Base-by-base conservation (phyloP, 1,139 yeast species). In the Candida sp. region DNA sequence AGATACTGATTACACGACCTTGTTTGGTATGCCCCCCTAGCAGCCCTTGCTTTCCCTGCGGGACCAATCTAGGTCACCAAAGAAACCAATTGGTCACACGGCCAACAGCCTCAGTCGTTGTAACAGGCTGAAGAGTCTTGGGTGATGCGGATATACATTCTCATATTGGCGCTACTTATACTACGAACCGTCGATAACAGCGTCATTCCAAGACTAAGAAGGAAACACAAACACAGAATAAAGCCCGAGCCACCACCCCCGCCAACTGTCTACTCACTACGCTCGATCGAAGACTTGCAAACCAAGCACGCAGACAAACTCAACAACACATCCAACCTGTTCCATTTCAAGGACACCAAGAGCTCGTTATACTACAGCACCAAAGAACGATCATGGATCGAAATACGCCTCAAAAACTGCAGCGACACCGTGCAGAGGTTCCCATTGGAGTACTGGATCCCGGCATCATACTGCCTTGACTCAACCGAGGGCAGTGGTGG, bases 401-500 rank as follows among this genome's bases (percentile, higher is more conserved):
- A 50, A 27, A 25, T 56, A 5, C 37, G 23, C n/a, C 40, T 40
- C 28, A 23, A 23, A 25, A 40, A 53, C 25, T 30, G 49, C 4
- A 17, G 17, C 3, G 37, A 30, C n/a, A 26, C 22, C 25, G 26
- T 46, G 5, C 27, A 39, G 12, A 46, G 32, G 11, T 28, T 42
- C 27, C 46, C 46, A 3, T 41, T 49, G 33, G 47, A 44, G 12
- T 30, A 43, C 11, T 56, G 59, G 59, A 37, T 55, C n/a, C 58
- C 59, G 2, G 52, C 53, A 11, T 50, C 56, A 9, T 49, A 49
- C 32, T 56, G 59, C 43, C 47, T 56, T 27, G 57, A 54, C 32
- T 46, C 58, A 6, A 49, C 46, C 4, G 17, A 31, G 26, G 59
- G 58, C 7, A 49, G 54, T 22, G 56, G 59, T 6, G 59, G 58